Base-by-base conservation (phyloP, 192 early-diverging fungal species). In the Backusella circina region DNA sequence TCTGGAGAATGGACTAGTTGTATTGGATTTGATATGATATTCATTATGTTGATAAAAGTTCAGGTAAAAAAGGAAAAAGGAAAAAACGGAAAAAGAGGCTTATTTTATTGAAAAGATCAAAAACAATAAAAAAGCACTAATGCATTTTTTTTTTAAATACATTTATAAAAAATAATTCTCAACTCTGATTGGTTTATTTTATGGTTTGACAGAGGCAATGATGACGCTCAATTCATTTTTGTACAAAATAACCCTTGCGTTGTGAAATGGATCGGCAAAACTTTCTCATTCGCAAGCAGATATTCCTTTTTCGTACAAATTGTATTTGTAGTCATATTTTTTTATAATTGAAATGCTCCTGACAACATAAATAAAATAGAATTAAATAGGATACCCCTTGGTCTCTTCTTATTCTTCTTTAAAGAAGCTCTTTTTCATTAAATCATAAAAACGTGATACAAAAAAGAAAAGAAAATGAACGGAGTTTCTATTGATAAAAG, bases 1-100 rank as follows among this genome's bases (percentile, higher is more conserved):
- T 79, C 78, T 31, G 71, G 36, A 0, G 69, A 41, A 38, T 78
- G 73, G 18, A 75, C 61, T 30, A 82, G 31, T 33, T 76, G 79
- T 31, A 81, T 77, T 28, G 75, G 75, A 65, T 72, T 74, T 61
- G 54, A 12, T 61, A 61, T 61, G 13, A 61, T 61, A 61, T 61
- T 61, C 54, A 61, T 61, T 61, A 12, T 61, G 54, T 3, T 61
- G 26, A 57, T 61, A 61, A 61, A 41, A 12, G 3, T 61, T 0
- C 8, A 10, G 4, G 26, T 26, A 61, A 12, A 61, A 28, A 61
- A 13, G 9, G 12, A 10, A 4, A 61, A 28, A 61, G 16, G 5
- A 61, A 28, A 57, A 26, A 28, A 3, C 8, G 21, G 10, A 9
- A 57, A 61, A 61, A 28, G 54, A 61, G 54, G 54, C 54, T 61